These are phyloP conservation scores for Flaveria brownii DNA, from an alignment of 129 eudicot species.

Conservation along the genomic window DNA sequence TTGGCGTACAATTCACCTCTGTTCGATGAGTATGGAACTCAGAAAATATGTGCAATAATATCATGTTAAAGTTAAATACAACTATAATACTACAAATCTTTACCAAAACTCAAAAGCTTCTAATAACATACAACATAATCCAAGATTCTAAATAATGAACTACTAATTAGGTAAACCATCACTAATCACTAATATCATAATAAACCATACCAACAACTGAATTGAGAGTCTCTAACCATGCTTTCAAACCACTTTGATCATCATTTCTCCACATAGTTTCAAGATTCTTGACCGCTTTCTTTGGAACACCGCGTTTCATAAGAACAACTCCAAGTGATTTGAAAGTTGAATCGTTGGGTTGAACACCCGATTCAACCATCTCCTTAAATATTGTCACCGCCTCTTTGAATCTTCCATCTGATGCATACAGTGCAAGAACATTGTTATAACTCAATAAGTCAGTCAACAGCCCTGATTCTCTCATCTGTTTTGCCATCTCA, in stretches of 20 bases:
- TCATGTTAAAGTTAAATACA: neutral
- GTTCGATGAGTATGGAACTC: neutral
- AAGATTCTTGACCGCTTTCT: constrained; percentile 59
- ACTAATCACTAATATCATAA: constrained; percentile 26
- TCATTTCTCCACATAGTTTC: constrained; percentile 60
- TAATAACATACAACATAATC: constrained; percentile 3
- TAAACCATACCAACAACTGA: constrained; percentile 45
- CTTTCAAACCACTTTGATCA: constrained; percentile 49
- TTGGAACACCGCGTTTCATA: constrained; percentile 73
- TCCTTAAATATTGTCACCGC: constrained; percentile 62
- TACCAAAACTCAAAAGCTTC: neutral
- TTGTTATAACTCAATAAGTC: constrained; percentile 76
- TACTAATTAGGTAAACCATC: constrained; percentile 1
- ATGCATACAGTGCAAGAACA: constrained; percentile 67
- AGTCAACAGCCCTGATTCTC: constrained; percentile 66
- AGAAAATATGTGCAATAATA: neutral
- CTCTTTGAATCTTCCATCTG: constrained; percentile 76
- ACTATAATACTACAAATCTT: neutral
- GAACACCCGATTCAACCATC: constrained; percentile 57
- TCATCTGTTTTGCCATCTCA: constrained; percentile 66
- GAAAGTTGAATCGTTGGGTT: constrained; percentile 70
- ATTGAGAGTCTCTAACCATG: constrained; percentile 55
- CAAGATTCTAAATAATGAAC: constrained; percentile 8
- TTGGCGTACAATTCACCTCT: neutral
- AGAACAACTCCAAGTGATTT: constrained; percentile 58